Percentiles rank a stretch among this genome's conserved stretches.
Evolutionary conservation across 1,139 yeast genomes (phyloP).

Genomic region (Nakaseomyces sp.): DNA sequence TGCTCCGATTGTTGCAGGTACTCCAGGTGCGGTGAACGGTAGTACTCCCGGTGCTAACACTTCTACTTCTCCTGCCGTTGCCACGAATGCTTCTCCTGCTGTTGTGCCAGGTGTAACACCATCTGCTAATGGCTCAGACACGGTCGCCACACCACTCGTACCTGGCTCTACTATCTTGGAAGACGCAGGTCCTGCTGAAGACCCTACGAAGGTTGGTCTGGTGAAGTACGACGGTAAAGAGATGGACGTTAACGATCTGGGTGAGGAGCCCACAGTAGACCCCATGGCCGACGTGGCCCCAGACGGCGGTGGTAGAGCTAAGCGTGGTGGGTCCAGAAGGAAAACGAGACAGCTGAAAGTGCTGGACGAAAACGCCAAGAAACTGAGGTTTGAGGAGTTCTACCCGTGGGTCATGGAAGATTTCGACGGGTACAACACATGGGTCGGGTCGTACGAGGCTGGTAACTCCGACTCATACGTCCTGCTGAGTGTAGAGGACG

Average conservation of each 20-base stretch:
- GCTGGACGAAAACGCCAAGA: constrained; percentile 73
- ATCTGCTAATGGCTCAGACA: background rate
- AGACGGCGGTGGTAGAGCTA: constrained; percentile 80
- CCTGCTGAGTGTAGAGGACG: constrained; percentile 72
- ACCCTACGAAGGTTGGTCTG: constrained; percentile 33
- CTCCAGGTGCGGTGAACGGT: background rate
- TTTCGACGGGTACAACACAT: constrained; percentile 85
- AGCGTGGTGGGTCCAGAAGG: constrained; percentile 57
- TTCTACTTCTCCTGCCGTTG: background rate
- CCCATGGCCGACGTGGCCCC: constrained; percentile 68
- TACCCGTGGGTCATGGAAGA: constrained; percentile 98
- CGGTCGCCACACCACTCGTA: background rate
- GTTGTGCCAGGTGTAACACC: constrained; percentile 4
- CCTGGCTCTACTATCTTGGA: constrained; percentile 25
- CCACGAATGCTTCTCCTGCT: background rate
- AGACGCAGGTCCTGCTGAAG: constrained; percentile 30
- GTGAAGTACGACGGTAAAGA: constrained; percentile 33
- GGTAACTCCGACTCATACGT: constrained; percentile 84
- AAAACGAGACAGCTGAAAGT: constrained; percentile 79
- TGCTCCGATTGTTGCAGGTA: background rate
- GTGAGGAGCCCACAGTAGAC: constrained; percentile 27
- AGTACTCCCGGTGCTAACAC: background rate
- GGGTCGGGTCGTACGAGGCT: constrained; percentile 95
- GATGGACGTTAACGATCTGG: constrained; percentile 19
- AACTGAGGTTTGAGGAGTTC: constrained; percentile 84